phyloP scores from a whole-genome alignment of 176 grass and related monocot species.

The Cocos nucifera region DNA sequence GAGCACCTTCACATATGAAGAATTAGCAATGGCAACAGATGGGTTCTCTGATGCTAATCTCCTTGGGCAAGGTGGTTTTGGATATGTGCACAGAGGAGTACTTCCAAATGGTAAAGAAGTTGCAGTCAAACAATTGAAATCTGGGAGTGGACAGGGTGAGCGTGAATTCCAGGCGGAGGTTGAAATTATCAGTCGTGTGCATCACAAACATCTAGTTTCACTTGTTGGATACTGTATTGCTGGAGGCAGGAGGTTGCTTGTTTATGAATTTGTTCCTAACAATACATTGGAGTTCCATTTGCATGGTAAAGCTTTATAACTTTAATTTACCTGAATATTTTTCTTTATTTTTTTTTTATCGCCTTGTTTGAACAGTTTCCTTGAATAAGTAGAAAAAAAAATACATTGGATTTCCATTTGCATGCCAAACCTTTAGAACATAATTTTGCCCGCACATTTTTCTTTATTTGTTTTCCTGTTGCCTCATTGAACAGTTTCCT shows the following conservation, averaged over 20 bases:
- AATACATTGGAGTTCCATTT: slow-evolving; percentile 67
- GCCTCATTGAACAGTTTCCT: too few species aligned
- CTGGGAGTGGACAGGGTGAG: slow-evolving; percentile 11
- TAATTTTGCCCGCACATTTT: too few species aligned
- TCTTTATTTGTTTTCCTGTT: too few species aligned
- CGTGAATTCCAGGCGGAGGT: slow-evolving; percentile 46
- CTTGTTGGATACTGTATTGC: slow-evolving; percentile 68
- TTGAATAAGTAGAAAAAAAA: background rate
- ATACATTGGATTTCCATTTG: slow-evolving; percentile 25
- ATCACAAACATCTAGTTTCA: slow-evolving; percentile 80
- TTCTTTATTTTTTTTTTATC: background rate
- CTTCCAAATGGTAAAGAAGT: slow-evolving; percentile 14
- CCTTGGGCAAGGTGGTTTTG: slow-evolving; percentile 17
- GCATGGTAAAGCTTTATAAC: slow-evolving; percentile 32
- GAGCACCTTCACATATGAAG: slow-evolving; percentile 71
- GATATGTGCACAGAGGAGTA: slow-evolving; percentile 15
- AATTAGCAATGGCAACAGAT: slow-evolving; percentile 23
- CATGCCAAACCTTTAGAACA: slow-evolving; percentile 2
- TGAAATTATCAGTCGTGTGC: slow-evolving; percentile 76
- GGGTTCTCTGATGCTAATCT: slow-evolving; percentile 21
- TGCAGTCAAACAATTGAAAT: slow-evolving; percentile 20
- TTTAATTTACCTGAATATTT: background rate
- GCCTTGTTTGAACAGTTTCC: too few species aligned
- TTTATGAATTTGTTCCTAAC: slow-evolving; percentile 76
- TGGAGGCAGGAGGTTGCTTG: slow-evolving; percentile 50